Evolutionary conservation across 352 stramenopile genomes (phyloP).

Genomic region (Hyaloperonospora brassicae): DNA sequence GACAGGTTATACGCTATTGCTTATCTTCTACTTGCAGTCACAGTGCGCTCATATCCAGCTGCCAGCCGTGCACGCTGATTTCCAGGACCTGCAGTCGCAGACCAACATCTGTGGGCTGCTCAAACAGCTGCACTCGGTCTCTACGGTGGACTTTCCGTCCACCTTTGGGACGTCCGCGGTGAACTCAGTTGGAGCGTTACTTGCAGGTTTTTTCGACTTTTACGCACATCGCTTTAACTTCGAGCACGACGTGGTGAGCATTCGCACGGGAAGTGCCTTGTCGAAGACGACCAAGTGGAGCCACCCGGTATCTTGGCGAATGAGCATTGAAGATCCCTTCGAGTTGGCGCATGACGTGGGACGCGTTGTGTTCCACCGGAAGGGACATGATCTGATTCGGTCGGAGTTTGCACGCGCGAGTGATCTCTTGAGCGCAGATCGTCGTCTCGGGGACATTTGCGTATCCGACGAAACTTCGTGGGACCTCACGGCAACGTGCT

Average conservation of each 20-base stretch:
- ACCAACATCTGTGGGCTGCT: slow-evolving; percentile 85
- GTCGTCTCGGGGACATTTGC: slow-evolving; percentile 53
- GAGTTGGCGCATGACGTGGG: slow-evolving; percentile 74
- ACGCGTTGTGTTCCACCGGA: slow-evolving; percentile 66
- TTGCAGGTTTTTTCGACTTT: slow-evolving; percentile 96
- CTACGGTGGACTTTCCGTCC: slow-evolving; percentile 31
- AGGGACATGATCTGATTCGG: slow-evolving; percentile 52
- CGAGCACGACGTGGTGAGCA: slow-evolving; percentile 89
- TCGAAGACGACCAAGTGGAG: slow-evolving; percentile 70
- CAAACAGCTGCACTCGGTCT: slow-evolving; percentile 61
- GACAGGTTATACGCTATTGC: slow-evolving; percentile 90
- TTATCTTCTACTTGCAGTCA: slow-evolving; percentile 95
- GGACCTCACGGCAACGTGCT: slow-evolving; percentile 44
- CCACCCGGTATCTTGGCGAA: slow-evolving; percentile 52
- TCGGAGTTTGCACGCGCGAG: slow-evolving; percentile 57
- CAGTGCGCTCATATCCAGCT: slow-evolving; percentile 43
- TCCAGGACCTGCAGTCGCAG: slow-evolving; percentile 75
- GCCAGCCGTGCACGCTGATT: slow-evolving; percentile 35
- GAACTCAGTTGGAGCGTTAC: slow-evolving; percentile 85
- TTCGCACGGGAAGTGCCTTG: slow-evolving; percentile 66
- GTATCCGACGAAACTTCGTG: slow-evolving; percentile 38
- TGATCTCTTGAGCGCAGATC: slow-evolving; percentile 34
- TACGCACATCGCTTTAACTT: slow-evolving; percentile 94
- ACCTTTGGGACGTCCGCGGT: slow-evolving; percentile 61
- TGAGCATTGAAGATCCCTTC: slow-evolving; percentile 86